These are phyloP conservation scores for Ogataea nonfermentans DNA, from an alignment of 805 yeast genomes.

Conservation along the genomic window DNA sequence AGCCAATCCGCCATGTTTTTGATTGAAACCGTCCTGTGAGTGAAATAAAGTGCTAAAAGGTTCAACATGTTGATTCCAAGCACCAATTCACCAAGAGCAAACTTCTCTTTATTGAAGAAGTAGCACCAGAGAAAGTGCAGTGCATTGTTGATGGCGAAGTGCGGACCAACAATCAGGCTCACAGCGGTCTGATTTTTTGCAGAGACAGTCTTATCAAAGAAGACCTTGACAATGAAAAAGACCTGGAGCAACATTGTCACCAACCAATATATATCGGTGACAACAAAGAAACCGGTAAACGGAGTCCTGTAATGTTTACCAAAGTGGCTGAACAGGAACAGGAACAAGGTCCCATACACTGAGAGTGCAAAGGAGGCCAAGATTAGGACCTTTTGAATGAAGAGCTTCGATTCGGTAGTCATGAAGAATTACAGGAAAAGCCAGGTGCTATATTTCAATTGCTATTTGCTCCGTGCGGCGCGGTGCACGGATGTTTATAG, in stretches of 20 bases:
- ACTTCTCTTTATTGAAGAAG: slow-evolving; percentile 58
- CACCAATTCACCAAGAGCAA: slow-evolving; percentile 56
- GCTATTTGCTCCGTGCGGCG: slow-evolving; percentile 13
- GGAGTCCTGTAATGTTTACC: slow-evolving; percentile 57
- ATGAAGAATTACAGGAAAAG: slow-evolving; percentile 5
- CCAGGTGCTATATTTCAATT: slow-evolving; percentile 1
- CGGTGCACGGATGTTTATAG: slow-evolving; percentile 6
- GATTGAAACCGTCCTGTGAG: slow-evolving; percentile 58
- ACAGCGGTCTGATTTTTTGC: slow-evolving; percentile 31
- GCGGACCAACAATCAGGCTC: slow-evolving; percentile 50
- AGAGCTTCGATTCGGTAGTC: slow-evolving; percentile 18
- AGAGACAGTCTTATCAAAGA: slow-evolving; percentile 29
- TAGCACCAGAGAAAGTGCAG: slow-evolving; percentile 62
- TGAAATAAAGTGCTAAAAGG: slow-evolving; percentile 51
- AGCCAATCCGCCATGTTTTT: slow-evolving; percentile 52
- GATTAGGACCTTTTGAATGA: slow-evolving; percentile 40
- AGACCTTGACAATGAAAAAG: slow-evolving; percentile 44
- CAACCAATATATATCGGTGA: slow-evolving; percentile 57
- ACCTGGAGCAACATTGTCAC: slow-evolving; percentile 52
- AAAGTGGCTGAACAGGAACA: slow-evolving; percentile 55
- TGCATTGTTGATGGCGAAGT: slow-evolving; percentile 61
- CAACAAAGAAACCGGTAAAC: slow-evolving; percentile 55
- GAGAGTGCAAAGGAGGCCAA: slow-evolving; percentile 56
- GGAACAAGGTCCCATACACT: slow-evolving; percentile 52
- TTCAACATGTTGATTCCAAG: slow-evolving; percentile 60